Conservation (phyloP, 352 stramenopile genomes). For the Pythium phragmiticola region DNA sequence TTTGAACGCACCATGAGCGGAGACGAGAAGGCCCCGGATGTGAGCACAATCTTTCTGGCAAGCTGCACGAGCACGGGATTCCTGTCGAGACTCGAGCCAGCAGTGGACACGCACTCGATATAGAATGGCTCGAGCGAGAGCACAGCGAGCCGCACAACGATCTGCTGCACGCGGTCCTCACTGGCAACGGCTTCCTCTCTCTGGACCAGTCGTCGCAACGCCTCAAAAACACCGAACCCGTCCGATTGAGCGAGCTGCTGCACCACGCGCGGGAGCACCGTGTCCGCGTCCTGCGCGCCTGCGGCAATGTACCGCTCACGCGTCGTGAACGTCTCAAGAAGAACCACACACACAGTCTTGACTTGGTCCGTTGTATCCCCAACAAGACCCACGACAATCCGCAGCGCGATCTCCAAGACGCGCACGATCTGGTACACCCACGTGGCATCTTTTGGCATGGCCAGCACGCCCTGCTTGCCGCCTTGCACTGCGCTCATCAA, state of each 20-base stretch:
- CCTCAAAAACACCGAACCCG: constrained; percentile 22
- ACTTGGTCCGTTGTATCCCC: constrained; percentile 24
- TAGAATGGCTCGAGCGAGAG: constrained; percentile 6
- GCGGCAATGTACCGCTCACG: constrained; percentile 29
- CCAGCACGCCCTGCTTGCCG: constrained; percentile 28
- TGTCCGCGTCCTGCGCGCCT: constrained; percentile 6
- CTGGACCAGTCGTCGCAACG: constrained; percentile 11
- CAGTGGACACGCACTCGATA: background rate
- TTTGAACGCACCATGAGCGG: constrained; percentile 22
- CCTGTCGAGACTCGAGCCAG: background rate
- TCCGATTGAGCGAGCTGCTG: constrained; percentile 28
- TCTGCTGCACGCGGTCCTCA: constrained; percentile 14
- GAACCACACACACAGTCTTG: constrained; percentile 44
- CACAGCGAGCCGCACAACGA: constrained; percentile 14
- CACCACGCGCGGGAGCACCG: constrained; percentile 27
- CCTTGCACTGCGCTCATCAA: constrained; percentile 53
- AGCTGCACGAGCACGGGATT: constrained; percentile 14
- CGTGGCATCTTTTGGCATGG: constrained; percentile 30
- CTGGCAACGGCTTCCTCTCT: too few species aligned
- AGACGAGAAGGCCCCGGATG: constrained; percentile 13
- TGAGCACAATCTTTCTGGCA: constrained; percentile 17
- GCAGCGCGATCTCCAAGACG: constrained; percentile 45
- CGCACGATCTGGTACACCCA: constrained; percentile 41
- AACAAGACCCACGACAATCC: constrained; percentile 26
- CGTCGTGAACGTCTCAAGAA: constrained; percentile 48